phyloP scores from a whole-genome alignment of 78 protist genomes.

The Dictyostelium purpureum region DNA sequence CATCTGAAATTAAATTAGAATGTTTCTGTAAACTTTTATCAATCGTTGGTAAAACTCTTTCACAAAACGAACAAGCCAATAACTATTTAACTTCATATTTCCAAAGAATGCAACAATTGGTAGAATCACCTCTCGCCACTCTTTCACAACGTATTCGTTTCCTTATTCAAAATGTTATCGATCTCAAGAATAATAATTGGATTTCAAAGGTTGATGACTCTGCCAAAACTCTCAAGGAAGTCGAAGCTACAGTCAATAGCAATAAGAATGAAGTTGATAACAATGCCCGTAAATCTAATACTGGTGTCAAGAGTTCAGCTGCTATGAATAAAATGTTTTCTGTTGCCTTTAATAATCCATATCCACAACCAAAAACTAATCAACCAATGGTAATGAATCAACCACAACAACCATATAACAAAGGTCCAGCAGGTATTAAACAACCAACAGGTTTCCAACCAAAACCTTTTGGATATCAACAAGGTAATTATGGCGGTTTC shows the following conservation, averaged over 20 bases:
- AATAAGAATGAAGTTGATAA: slow-evolving; percentile 12
- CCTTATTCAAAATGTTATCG: slow-evolving; percentile 81
- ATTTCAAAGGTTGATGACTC: slow-evolving; percentile 11
- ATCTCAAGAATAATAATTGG: slow-evolving; percentile 67
- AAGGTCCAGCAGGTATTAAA: too few species aligned
- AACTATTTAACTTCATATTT: slow-evolving; percentile 9
- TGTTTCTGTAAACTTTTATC: slow-evolving; percentile 73
- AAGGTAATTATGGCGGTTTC: too few species aligned
- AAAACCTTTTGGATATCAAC: too few species aligned
- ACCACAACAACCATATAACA: neutral
- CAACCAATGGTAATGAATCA: neutral
- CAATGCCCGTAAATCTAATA: slow-evolving; percentile 17
- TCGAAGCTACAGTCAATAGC: neutral
- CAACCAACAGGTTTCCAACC: too few species aligned
- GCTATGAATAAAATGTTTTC: neutral
- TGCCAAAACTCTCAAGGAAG: slow-evolving; percentile 36
- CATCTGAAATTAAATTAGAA: slow-evolving; percentile 59
- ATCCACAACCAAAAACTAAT: neutral
- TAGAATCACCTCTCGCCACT: neutral
- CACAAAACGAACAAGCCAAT: neutral
- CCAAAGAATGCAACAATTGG: slow-evolving; percentile 28
- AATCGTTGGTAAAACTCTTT: slow-evolving; percentile 29
- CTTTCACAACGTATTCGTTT: slow-evolving; percentile 65
- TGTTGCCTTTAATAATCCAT: neutral
- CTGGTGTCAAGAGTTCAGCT: slow-evolving; percentile 21